Percentiles rank a stretch among this genome's conserved stretches.
phyloP scores from a whole-genome alignment of 805 yeast genomes.

The Myxozyma lipomycoides region DNA sequence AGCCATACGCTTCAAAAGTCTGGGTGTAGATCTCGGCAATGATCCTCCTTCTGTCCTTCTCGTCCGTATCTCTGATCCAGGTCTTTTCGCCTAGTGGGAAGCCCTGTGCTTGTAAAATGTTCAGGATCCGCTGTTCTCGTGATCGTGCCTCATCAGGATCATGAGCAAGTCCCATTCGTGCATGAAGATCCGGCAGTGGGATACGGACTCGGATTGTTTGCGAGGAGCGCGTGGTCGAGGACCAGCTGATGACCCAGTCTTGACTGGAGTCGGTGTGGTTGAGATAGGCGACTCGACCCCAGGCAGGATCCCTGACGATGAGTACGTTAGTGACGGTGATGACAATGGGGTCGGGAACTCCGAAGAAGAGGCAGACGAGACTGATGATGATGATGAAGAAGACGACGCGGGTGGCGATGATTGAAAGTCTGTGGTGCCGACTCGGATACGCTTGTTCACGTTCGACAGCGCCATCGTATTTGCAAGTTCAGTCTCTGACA shows the following conservation, averaged over 20 bases:
- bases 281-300: not conserved
- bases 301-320: conserved; percentile 4
- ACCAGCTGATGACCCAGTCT: not conserved
- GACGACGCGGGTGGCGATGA: conserved; percentile 9
- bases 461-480: not conserved
- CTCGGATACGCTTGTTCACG: conserved; percentile 10
- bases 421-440: not conserved
- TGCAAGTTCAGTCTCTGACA: not conserved
- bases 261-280: not conserved
- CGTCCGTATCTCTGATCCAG: conserved; percentile 77
- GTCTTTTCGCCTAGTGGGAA: conserved; percentile 74
- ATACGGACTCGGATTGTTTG: conserved; percentile 39
- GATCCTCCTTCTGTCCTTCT: conserved; percentile 47
- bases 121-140: conserved; percentile 40
- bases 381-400: conserved; percentile 9
- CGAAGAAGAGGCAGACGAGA: conserved; percentile 16
- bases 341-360: conserved; percentile 27
- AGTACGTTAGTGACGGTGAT: conserved; percentile 20
- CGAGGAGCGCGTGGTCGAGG: conserved; percentile 26
- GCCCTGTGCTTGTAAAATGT: conserved; percentile 48
- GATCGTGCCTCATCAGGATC: conserved; percentile 39
- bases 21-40: conserved; percentile 48
- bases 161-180: conserved; percentile 39
- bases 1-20: conserved; percentile 50
- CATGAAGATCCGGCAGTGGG: conserved; percentile 39